Conservation (phyloP, 2,329 filamentous ascomycete species). For the Trichophyton verrucosum region DNA sequence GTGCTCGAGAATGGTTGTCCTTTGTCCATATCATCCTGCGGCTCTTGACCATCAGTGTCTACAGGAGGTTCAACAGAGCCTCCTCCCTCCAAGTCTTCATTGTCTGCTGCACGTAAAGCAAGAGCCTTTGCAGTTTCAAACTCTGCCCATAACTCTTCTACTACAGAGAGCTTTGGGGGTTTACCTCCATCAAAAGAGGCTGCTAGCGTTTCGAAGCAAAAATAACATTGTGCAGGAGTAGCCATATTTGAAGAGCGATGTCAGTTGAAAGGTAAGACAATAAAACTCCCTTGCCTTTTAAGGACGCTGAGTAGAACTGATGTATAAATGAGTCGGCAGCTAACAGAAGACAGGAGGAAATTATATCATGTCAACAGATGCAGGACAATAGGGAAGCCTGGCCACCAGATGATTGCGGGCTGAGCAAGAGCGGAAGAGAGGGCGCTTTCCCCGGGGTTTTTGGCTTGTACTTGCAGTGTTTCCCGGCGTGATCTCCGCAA, state of each 20-base stretch:
- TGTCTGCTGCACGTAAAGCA: constrained; percentile 16
- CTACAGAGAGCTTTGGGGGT: constrained; percentile 52
- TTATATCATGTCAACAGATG: neutral
- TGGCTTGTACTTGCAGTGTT: neutral
- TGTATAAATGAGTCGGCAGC: too few relatives aligned
- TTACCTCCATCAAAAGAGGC: constrained; percentile 61
- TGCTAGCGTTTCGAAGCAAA: constrained; percentile 78
- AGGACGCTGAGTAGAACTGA: neutral
- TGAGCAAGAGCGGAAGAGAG: neutral
- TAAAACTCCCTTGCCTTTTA: neutral
- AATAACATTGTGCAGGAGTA: constrained; percentile 70
- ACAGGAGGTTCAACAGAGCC: constrained; percentile 6
- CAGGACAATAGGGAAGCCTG: neutral
- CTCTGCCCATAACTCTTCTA: constrained; percentile 56
- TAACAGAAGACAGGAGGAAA: too few relatives aligned
- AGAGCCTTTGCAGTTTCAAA: constrained; percentile 31
- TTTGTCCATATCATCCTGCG: constrained; percentile 16
- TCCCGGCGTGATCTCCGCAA: neutral
- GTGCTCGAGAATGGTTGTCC: constrained; percentile 13
- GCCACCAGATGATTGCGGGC: neutral
- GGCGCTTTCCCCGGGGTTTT: neutral
- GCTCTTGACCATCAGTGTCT: constrained; percentile 14
- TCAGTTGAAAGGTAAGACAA: neutral
- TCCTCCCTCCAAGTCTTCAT: constrained; percentile 9
- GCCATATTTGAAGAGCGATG: constrained; percentile 51